phyloP scores from a whole-genome alignment of 805 yeast genomes.

The Dipodascopsis uninucleata region DNA sequence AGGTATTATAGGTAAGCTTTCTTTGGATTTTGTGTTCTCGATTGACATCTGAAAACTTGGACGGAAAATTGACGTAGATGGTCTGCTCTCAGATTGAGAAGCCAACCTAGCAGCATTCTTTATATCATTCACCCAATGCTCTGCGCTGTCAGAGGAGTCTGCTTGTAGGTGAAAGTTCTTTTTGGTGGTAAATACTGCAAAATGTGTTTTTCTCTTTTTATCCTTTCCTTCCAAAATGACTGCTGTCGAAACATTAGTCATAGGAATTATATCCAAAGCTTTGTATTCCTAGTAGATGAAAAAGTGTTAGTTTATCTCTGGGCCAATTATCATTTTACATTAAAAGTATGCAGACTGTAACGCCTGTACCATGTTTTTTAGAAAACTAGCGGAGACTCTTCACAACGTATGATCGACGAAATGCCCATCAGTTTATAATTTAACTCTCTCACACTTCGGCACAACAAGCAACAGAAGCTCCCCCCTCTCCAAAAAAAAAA shows the following conservation, averaged over 20 bases:
- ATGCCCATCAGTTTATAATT: too few species aligned
- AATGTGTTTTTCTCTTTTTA: constrained; percentile 25
- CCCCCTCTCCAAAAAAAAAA: constrained; percentile 7
- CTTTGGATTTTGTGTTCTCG: constrained; percentile 6
- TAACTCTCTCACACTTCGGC: too few species aligned
- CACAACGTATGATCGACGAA: too few species aligned
- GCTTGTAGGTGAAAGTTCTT: constrained; percentile 34
- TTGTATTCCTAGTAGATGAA: too few species aligned
- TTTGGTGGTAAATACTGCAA: constrained; percentile 36
- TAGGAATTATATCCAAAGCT: constrained; percentile 33
- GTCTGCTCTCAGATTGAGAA: constrained; percentile 12
- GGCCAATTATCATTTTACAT: too few species aligned
- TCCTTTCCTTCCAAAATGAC: constrained; percentile 30
- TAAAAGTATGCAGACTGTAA: too few species aligned
- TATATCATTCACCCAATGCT: constrained; percentile 34
- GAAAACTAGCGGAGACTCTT: too few species aligned
- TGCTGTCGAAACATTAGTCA: constrained; percentile 36
- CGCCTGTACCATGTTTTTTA: too few species aligned
- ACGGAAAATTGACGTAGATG: constrained; percentile 12
- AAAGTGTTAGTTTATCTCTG: too few species aligned
- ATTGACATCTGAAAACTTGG: constrained; percentile 15
- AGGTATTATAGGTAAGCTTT: background rate
- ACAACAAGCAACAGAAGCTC: background rate
- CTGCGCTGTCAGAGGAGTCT: constrained; percentile 31
- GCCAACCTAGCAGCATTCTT: constrained; percentile 29